Conservation (phyloP, 169 alveolate species). For the Plasmodium malariae region DNA sequence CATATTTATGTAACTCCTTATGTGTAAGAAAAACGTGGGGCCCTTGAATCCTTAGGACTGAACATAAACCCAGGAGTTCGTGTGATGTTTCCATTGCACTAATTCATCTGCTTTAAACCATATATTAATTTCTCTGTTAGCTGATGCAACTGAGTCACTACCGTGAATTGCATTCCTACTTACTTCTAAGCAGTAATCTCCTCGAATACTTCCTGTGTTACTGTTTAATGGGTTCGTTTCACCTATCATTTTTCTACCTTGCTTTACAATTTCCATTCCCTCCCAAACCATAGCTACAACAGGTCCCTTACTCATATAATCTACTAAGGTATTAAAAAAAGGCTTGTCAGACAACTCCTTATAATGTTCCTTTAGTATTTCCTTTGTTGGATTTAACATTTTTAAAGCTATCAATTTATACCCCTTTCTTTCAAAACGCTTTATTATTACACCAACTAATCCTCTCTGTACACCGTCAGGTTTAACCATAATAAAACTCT, state of each 20-base stretch:
- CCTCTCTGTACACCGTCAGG: conserved; percentile 99
- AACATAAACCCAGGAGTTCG: conserved; percentile 48
- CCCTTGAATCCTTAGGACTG: too few species aligned
- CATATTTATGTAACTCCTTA: too few species aligned
- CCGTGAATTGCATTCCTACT: conserved; percentile 97
- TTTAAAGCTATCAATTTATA: conserved; percentile 96
- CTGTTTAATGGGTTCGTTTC: conserved; percentile 92
- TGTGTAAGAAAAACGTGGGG: too few species aligned
- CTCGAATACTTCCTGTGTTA: conserved; percentile 93
- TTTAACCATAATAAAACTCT: conserved; percentile 98
- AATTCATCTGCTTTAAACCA: conserved; percentile 97
- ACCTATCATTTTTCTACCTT: conserved; percentile 96
- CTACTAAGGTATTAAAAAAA: conserved; percentile 93
- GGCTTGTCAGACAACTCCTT: conserved; percentile 95
- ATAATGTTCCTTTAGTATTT: conserved; percentile 95
- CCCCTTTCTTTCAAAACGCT: conserved; percentile 96
- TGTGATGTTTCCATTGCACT: conserved; percentile 83
- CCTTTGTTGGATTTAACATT: conserved; percentile 89
- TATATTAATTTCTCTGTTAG: conserved; percentile 94
- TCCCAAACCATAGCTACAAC: conserved; percentile 98
- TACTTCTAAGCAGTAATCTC: conserved; percentile 95
- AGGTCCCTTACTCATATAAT: conserved; percentile 95
- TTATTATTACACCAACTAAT: conserved; percentile 94
- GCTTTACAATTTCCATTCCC: conserved; percentile 95
- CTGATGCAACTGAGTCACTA: conserved; percentile 95